Evolutionary conservation across 2,329 filamentous ascomycete genomes (phyloP).

Genomic region (Pseudopyrenochaeta lycopersici): DNA sequence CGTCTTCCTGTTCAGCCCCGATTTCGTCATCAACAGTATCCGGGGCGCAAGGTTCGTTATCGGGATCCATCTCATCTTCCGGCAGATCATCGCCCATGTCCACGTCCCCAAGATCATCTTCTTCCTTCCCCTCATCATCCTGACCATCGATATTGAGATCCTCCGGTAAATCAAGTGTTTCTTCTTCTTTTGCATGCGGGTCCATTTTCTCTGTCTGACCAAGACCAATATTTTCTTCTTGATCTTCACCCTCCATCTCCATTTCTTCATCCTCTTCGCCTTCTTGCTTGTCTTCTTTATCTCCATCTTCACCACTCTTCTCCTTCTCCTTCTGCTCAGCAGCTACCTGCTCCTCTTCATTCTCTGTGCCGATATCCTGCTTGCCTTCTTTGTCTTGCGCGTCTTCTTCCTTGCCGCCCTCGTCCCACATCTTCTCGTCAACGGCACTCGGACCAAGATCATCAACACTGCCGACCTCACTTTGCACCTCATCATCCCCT

Average conservation of each 20-base stretch:
- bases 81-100: constrained; percentile 47
- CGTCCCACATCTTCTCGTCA: constrained; percentile 99
- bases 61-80: constrained; percentile 43
- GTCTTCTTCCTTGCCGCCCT: constrained; percentile 77
- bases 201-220: constrained; percentile 73
- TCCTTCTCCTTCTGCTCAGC: constrained; percentile 60
- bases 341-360: constrained; percentile 56
- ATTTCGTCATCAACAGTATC: constrained; percentile 46
- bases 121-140: constrained; percentile 65
- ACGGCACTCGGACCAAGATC: constrained; percentile 88
- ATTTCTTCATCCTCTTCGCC: constrained; percentile 65
- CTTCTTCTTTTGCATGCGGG: constrained; percentile 81
- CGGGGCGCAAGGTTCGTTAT: constrained; percentile 39
- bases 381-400: constrained; percentile 84
- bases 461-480: constrained; percentile 90
- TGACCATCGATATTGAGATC: constrained; percentile 84
- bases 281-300: constrained; percentile 69
- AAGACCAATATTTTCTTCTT: constrained; percentile 68
- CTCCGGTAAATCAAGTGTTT: constrained; percentile 84
- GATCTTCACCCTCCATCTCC: constrained; percentile 66
- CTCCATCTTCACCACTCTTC: constrained; percentile 66
- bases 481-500: constrained; percentile 74
- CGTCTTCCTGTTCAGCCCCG: constrained; percentile 41
- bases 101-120: constrained; percentile 47
- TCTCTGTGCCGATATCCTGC: constrained; percentile 59